Evolutionary conservation across 352 stramenopile genomes (phyloP), one percentile per base, ranked within the genome.

Genomic region (Phytophthora rubi): DNA sequence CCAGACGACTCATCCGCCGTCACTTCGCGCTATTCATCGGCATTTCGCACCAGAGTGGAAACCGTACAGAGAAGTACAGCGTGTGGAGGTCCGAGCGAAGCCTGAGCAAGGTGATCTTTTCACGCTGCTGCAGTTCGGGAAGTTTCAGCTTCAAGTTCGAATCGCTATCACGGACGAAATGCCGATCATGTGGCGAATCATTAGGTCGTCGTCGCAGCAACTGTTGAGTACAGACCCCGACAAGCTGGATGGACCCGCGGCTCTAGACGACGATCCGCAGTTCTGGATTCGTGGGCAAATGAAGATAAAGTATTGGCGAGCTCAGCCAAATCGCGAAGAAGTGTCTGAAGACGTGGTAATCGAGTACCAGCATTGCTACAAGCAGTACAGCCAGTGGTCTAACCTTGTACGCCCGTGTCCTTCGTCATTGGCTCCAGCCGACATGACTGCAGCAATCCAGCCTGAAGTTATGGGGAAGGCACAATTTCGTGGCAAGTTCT

Each of bases 131-230:
- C n/a, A 76, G 18, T 76, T 81, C 44, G 53, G 76, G 9, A 68
- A 79, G 2, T 76, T 89, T 49, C 65, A 73, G 47, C 63, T 88
- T 13, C 82, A 90, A 74, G 28, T 90, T 28, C 73, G 76, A 18
- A 72, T 84, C 13, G 78, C 82, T 53, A 65, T 76, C 10, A 70
- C 59, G 4, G 59, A 68, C 1, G 52, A 63, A 28, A 77, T 70
- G 49, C 78, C 83, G 32, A 84, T 90, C 26, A 53, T 68, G 42
- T 90, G 80, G 80, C 78, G 82, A 26, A 75, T 90, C 18, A 78
- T 88, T 37, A 57, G 60, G 13, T 69, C 57, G 9, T 64, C 65
- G 32, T 76, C 76, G 13, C 59, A 62, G 2, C 65, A 80, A 9
- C 37, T 47, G 8, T 12, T 52, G 15, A 75, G 6, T 2, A 42